Base-by-base conservation (phyloP, 177 flowering plant genomes). In the Vitis hybrid region DNA sequence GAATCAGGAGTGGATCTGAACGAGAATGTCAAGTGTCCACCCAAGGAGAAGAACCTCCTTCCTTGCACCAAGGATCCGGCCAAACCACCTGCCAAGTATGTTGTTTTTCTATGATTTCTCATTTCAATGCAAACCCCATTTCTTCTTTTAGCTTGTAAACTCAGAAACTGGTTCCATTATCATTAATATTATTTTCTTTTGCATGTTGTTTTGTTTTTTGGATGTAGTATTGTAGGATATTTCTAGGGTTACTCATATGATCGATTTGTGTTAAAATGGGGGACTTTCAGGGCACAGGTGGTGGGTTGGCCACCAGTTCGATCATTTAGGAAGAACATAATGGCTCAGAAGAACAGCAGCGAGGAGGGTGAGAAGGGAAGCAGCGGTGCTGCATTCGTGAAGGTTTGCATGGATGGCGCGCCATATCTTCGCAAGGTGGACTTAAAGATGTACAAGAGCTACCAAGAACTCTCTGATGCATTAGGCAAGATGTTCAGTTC, bases 291-390 rank as follows among this genome's bases (percentile, higher is more conserved):
- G 87, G 89, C 90, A 50, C 97, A 91, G 62, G 91, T 91, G 12
- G 94, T 91, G 67, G 97, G 97, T 51, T 92, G 96, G 97, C 97
- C 97, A 63, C 97, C 97, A 11, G 92, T 91, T 60, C 52, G 93
- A 79, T 83, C 91, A 1, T 90, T 77, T 84, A 66, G 97, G 71
- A 93, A 86, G 91, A 93, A 93, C 80, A 67, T 82, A n/a, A 80
- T 91, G 88, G 70, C 89, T 23, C 89, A 89, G 54, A 91, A 88
- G 84, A 82, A 68, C 70, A 67, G 18, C 52, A 68, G 34, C 1
- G 87, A 80, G 48, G 85, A 82, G 40, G 76, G 61, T 62, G 80
- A 84, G 79, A 81, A 87, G 80, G 74, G 45, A 52, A 63, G 62
- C 67, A 57, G 60, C n/a, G 21, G 71, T 8, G 86, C 82, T 2